Conservation (phyloP, 148 eudicot species). For the Beta vulgaris region DNA sequence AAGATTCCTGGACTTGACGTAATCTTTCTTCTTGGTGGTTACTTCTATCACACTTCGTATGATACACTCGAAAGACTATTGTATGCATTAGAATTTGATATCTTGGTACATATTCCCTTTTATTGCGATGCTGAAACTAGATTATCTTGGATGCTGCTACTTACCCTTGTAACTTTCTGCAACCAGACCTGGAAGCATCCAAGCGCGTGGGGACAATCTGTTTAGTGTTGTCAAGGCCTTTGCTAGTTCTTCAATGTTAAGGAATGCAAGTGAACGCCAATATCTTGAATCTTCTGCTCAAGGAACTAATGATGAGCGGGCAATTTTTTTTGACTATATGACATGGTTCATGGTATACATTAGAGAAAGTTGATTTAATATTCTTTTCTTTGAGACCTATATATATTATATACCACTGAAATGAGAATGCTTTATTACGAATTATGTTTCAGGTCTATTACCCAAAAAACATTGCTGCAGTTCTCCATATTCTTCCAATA, state of each 20-base stretch:
- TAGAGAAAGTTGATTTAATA: neutral
- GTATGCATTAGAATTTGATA: constrained; percentile 60
- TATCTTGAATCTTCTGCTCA: constrained; percentile 36
- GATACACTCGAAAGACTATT: constrained; percentile 91
- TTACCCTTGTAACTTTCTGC: constrained; percentile 35
- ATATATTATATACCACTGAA: constrained; percentile 14
- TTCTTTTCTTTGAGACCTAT: constrained; percentile 4
- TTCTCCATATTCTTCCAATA: constrained; percentile 72
- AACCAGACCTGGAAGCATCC: constrained; percentile 93
- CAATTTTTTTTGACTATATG: constrained; percentile 83
- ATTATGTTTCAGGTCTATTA: constrained; percentile 58
- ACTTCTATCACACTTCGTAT: constrained; percentile 82
- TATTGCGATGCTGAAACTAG: constrained; percentile 24
- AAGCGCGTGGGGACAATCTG: constrained; percentile 96
- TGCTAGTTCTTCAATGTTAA: constrained; percentile 59
- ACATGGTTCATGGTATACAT: constrained; percentile 77
- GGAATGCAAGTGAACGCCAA: constrained; percentile 56
- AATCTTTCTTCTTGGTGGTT: constrained; percentile 89
- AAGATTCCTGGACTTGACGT: constrained; percentile 93
- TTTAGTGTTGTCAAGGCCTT: constrained; percentile 74
- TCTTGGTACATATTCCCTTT: constrained; percentile 44
- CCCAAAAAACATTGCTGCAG: constrained; percentile 57
- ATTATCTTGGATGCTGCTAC: constrained; percentile 25
- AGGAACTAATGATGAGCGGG: constrained; percentile 46
- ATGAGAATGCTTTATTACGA: constrained; percentile 7